Percentiles rank a stretch among this genome's conserved stretches.
phyloP scores from a whole-genome alignment of 805 yeast species.

The Ogataea degrootiae region DNA sequence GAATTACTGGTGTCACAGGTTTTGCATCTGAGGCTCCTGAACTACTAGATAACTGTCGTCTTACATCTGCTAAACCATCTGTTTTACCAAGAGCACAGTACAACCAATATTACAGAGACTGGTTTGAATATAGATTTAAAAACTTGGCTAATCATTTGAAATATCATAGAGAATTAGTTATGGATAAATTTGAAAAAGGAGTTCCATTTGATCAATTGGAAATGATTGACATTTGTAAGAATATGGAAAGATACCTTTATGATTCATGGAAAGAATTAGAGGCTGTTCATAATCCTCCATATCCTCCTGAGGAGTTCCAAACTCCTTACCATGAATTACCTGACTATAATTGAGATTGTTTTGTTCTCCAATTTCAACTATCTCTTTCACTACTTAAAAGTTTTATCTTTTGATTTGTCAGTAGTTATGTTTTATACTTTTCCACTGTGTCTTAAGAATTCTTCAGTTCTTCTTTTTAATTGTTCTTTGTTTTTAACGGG shows the following conservation, averaged over 20 bases:
- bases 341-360: constrained; percentile 3
- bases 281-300: constrained; percentile 22
- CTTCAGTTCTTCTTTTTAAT: too few species aligned
- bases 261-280: constrained; percentile 32
- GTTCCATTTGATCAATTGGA: constrained; percentile 27
- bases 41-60: constrained; percentile 26
- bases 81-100: constrained; percentile 29
- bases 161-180: constrained; percentile 17
- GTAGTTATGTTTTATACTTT: too few species aligned
- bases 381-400: too few species aligned
- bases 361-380: too few species aligned
- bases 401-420: too few species aligned
- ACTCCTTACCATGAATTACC: constrained; percentile 20
- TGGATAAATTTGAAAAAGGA: constrained; percentile 14
- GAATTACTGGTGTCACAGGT: constrained; percentile 31
- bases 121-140: constrained; percentile 29
- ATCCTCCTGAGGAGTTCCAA: constrained; percentile 22
- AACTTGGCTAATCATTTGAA: constrained; percentile 25
- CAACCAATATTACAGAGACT: constrained; percentile 30
- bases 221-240: constrained; percentile 23
- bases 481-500: too few species aligned
- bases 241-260: constrained; percentile 25
- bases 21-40: constrained; percentile 25
- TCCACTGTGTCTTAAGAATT: too few species aligned
- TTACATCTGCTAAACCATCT: constrained; percentile 29